Conservation (phyloP, 805 yeast species). For the Candida dajiaensis region DNA sequence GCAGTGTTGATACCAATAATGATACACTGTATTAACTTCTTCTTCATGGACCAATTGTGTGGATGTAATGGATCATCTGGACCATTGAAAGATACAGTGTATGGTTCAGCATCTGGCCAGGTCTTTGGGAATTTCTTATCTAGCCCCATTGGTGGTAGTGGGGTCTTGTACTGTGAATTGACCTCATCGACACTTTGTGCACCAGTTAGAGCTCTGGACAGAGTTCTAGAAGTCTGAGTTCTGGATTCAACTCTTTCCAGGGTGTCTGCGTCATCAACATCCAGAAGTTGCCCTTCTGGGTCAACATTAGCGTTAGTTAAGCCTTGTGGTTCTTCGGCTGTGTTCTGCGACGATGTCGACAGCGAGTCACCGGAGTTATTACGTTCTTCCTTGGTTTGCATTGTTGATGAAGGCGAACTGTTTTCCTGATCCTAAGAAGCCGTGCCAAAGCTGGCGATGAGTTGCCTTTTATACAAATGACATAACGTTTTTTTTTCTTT, state of each 20-base stretch:
- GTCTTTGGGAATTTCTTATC: conserved; percentile 35
- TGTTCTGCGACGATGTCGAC: neutral
- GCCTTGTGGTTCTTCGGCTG: neutral
- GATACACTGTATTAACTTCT: conserved; percentile 40
- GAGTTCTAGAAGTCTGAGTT: conserved; percentile 25
- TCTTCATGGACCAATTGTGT: conserved; percentile 59
- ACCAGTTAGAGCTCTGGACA: conserved; percentile 40
- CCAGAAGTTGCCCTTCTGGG: neutral
- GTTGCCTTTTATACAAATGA: neutral
- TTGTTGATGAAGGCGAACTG: neutral
- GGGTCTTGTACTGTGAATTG: conserved; percentile 28
- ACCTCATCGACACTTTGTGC: conserved; percentile 23
- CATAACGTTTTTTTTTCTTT: neutral
- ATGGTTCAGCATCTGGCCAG: conserved; percentile 61
- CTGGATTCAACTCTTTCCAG: conserved; percentile 9
- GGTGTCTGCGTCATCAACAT: conserved; percentile 1
- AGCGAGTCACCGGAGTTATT: neutral
- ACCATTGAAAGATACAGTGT: conserved; percentile 70
- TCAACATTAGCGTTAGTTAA: neutral
- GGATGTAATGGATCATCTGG: conserved; percentile 78
- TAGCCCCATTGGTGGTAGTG: conserved; percentile 60
- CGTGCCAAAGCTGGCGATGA: neutral
- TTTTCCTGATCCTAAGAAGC: too few species aligned
- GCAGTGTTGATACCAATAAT: conserved; percentile 46
- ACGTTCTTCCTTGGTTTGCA: neutral